phyloP scores from a whole-genome alignment of 1,284 basidiomycete species.

The Ustilago trichophora region DNA sequence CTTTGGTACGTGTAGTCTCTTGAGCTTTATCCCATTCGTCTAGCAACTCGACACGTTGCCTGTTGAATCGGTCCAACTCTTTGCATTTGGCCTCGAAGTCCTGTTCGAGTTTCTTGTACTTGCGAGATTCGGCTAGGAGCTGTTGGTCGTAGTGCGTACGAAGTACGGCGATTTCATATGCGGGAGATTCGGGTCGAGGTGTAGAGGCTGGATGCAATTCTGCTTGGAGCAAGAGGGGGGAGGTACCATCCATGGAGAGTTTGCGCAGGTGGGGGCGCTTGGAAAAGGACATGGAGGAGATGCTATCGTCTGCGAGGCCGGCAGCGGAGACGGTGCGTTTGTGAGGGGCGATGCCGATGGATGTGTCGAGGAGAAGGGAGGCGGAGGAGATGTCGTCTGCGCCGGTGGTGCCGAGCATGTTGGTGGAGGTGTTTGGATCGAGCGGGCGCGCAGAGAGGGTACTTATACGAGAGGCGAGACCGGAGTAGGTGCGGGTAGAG shows the following conservation, averaged over 20 bases:
- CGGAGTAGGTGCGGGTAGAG: conserved; percentile 24
- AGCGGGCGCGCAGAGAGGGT: conserved; percentile 29
- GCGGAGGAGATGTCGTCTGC: conserved; percentile 18
- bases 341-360: conserved; percentile 12
- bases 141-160: conserved; percentile 56
- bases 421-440: conserved; percentile 20
- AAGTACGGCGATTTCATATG: conserved; percentile 50
- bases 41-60: conserved; percentile 55
- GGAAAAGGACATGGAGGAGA: conserved; percentile 19
- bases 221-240: conserved; percentile 28
- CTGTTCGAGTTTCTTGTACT: conserved; percentile 55
- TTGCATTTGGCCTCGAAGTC: conserved; percentile 50
- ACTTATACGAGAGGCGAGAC: conserved; percentile 30
- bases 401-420: conserved; percentile 29
- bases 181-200: conserved; percentile 29
- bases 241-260: conserved; percentile 38
- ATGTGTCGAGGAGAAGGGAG: conserved; percentile 29
- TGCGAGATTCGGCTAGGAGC: conserved; percentile 41
- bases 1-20: conserved; percentile 26
- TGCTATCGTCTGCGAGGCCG: conserved; percentile 23
- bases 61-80: conserved; percentile 56
- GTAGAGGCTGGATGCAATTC: conserved; percentile 26
- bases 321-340: conserved; percentile 36
- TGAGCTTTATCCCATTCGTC: conserved; percentile 58
- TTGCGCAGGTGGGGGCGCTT: conserved; percentile 33